Conservation (phyloP, 768 basidiomycete species). For the Heimioporus sp. region DNA sequence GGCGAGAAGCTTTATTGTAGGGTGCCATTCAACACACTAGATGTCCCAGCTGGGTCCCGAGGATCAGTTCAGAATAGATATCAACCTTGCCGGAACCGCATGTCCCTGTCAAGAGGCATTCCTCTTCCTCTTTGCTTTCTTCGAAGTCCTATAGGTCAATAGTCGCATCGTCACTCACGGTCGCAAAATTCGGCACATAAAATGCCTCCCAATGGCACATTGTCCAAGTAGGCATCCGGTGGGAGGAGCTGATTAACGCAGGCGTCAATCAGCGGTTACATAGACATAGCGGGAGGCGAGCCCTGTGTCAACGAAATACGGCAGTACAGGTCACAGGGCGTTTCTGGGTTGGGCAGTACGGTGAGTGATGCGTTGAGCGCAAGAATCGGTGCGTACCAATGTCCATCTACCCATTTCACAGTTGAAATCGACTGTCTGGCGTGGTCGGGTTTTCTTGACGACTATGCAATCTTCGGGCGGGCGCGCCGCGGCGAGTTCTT, state of each 20-base stretch:
- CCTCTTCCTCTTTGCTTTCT: slow-evolving; percentile 68
- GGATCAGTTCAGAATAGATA: slow-evolving; percentile 9
- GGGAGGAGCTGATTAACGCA: slow-evolving; percentile 72
- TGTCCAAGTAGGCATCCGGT: slow-evolving; percentile 87
- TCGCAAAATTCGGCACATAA: slow-evolving; percentile 88
- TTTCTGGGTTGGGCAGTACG: slow-evolving; percentile 57
- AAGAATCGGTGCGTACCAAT: slow-evolving; percentile 46
- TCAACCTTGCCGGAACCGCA: too few species aligned
- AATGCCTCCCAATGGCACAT: slow-evolving; percentile 92
- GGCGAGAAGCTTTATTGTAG: slow-evolving; percentile 90
- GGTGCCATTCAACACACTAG: slow-evolving; percentile 98
- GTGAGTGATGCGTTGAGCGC: neutral
- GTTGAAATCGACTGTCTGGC: slow-evolving; percentile 95
- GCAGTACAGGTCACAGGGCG: slow-evolving; percentile 79
- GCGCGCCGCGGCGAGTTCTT: slow-evolving; percentile 72
- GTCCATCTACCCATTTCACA: slow-evolving; percentile 86
- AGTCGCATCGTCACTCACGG: slow-evolving; percentile 93
- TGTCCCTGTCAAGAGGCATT: slow-evolving; percentile 79
- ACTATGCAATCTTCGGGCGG: slow-evolving; percentile 76
- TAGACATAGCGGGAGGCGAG: slow-evolving; percentile 4
- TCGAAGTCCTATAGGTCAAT: slow-evolving; percentile 96
- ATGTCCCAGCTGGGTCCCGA: slow-evolving; percentile 99
- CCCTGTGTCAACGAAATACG: slow-evolving; percentile 86
- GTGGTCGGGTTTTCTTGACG: slow-evolving; percentile 87
- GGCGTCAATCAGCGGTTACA: slow-evolving; percentile 25